Percentiles rank a stretch among this genome's conserved stretches.
Conservation (phyloP, 768 basidiomycete species). For the Mycena rebaudengoi region DNA sequence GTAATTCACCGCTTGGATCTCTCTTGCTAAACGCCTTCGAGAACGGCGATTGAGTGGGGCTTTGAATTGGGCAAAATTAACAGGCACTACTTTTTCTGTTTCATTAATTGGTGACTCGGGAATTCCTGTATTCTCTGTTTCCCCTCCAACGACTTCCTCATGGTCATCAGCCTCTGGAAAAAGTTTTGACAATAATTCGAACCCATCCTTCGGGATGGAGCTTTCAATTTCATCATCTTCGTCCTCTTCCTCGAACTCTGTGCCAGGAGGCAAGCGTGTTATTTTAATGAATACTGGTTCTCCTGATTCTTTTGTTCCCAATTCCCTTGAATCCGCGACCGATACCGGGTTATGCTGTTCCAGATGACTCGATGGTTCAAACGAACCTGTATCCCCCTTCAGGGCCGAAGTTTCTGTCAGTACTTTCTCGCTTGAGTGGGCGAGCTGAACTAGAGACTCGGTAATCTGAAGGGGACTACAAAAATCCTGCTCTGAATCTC, state of each 20-base stretch:
- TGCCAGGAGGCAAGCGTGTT: background rate
- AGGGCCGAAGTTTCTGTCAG: background rate
- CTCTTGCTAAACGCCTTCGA: constrained; percentile 9
- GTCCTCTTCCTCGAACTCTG: background rate
- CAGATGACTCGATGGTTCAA: background rate
- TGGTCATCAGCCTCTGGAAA: background rate
- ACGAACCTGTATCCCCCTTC: background rate
- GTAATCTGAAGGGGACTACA: constrained; percentile 23
- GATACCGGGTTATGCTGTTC: background rate
- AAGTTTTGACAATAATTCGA: background rate
- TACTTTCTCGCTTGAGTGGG: background rate
- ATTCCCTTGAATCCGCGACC: background rate
- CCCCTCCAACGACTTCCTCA: no score
- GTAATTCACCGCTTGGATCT: background rate
- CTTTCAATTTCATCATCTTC: no score
- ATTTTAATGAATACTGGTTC: background rate
- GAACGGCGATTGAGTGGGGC: constrained; percentile 12
- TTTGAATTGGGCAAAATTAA: background rate
- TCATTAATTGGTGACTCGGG: no score
- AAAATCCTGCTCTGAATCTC: constrained; percentile 31
- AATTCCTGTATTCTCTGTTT: background rate
- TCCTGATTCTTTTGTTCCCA: background rate
- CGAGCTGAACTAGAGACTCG: background rate
- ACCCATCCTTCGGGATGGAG: no score
- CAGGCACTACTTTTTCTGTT: background rate